Base-by-base conservation (phyloP, 2,329 filamentous ascomycete genomes). In the Colletotrichum australisinense region DNA sequence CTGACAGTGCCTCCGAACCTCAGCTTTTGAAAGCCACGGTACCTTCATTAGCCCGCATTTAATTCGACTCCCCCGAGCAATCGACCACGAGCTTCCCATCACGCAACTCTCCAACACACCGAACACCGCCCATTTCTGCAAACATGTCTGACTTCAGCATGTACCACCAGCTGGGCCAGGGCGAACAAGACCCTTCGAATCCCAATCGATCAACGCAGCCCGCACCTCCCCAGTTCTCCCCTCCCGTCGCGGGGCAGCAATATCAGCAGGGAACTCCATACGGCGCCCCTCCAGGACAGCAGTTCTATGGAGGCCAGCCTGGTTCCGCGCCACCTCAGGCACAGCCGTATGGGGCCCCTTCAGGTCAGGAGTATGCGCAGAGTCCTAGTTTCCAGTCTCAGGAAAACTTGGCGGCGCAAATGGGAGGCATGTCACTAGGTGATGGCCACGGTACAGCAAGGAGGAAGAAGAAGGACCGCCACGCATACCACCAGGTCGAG, bases 401-500 rank as follows among this genome's bases (percentile, higher is more conserved):
- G 77, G 84, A 80, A 68, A 86, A 86, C 19, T 81, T 95, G 73
- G 88, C 91, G 59, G 88, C 91, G 68, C 95, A 97, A 82, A 93
- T 97, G 92, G 92, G 92, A 55, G 91, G 91, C 73, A 90, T 97
- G 89, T 92, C 88, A 53, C 85, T 97, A 76, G 91, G 88, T 3
- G 87, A 88, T 55, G 83, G 87, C 58, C 85, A 86, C 46, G 81
- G 89, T 62, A 85, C 86, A 2, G 84, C 84, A 70, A 88, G 91
- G 81, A 93, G 88, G 83, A 94, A 95, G 88, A 98, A 98, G 91
- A 98, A 98, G 88, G 93, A 98, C 81, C 91, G 95, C 73, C 96
- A 98, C 84, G 96, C 95, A 75, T 94, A 97, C 83, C 96, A 98
- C 82, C 93, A 91, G 52, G 90, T 98, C 66, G 94, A 96, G 76